phyloP scores from a whole-genome alignment of 495 filamentous ascomycete genomes.

The Platismatia glauca region DNA sequence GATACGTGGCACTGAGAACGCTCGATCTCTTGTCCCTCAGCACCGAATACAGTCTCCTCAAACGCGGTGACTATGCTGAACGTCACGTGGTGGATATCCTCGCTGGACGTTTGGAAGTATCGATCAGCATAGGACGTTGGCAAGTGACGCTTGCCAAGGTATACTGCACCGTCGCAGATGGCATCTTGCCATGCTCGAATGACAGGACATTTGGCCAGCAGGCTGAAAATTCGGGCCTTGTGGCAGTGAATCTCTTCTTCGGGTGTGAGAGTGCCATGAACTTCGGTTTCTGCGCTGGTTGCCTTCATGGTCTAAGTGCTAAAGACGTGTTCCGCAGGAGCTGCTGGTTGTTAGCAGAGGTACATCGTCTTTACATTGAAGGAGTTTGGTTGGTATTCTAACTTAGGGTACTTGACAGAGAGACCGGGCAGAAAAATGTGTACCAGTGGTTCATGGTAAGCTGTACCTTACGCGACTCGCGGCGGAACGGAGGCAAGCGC shows the following conservation, averaged over 20 bases:
- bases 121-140: background rate
- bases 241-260: background rate
- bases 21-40: background rate
- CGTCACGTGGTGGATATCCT: background rate
- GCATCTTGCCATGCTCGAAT: background rate
- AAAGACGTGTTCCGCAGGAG: background rate
- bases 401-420: background rate
- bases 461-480: too few relatives aligned
- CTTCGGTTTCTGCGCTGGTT: background rate
- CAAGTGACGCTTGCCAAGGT: background rate
- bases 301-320: background rate
- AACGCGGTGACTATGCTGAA: conserved; percentile 1
- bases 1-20: background rate
- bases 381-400: background rate
- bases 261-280: background rate
- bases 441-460: too few relatives aligned
- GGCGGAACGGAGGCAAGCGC: background rate
- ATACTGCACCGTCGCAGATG: background rate
- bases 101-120: background rate
- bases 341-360: background rate
- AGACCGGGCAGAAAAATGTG: too few relatives aligned
- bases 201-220: background rate
- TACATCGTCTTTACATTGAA: background rate
- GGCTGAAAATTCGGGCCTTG: background rate
- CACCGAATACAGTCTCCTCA: background rate